Evolutionary conservation across 1,139 yeast species (phyloP).

Genomic region (Saccharomycopsis hybrid): DNA sequence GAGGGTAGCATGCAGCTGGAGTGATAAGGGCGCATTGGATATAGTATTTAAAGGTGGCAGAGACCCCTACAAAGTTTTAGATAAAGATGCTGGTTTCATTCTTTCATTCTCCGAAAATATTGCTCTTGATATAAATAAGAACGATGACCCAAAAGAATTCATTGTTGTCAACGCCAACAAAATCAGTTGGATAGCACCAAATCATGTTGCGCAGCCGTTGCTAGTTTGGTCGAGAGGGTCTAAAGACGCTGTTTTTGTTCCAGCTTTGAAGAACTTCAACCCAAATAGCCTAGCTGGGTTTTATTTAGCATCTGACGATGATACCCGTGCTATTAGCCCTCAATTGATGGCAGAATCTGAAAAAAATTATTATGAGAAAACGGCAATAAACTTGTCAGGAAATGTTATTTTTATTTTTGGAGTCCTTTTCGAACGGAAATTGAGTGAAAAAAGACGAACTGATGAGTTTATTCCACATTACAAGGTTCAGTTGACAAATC

Average conservation of each 20-base stretch:
- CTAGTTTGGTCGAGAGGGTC: slow-evolving; percentile 56
- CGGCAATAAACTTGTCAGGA: slow-evolving; percentile 52
- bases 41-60: slow-evolving; percentile 61
- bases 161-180: slow-evolving; percentile 59
- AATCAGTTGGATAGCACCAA: slow-evolving; percentile 66
- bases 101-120: slow-evolving; percentile 73
- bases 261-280: slow-evolving; percentile 28
- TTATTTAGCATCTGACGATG: slow-evolving; percentile 5
- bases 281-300: slow-evolving; percentile 4
- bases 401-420: slow-evolving; percentile 56
- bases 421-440: slow-evolving; percentile 47
- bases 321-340: not conserved
- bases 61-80: slow-evolving; percentile 68
- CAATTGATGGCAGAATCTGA: not conserved
- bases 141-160: slow-evolving; percentile 56
- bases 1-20: slow-evolving; percentile 41
- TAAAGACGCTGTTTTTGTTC: slow-evolving; percentile 37
- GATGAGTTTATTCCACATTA: slow-evolving; percentile 63
- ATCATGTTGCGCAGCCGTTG: slow-evolving; percentile 52
- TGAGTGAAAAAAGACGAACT: slow-evolving; percentile 37
- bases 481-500: slow-evolving; percentile 57
- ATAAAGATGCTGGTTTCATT: slow-evolving; percentile 71
- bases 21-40: slow-evolving; percentile 47
- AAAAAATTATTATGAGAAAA: slow-evolving; percentile 37
- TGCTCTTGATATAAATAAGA: slow-evolving; percentile 50